Percentiles rank a stretch among this genome's conserved stretches.
phyloP scores from a whole-genome alignment of 2,329 filamentous ascomycete species.

The Sarocladium kiliense region DNA sequence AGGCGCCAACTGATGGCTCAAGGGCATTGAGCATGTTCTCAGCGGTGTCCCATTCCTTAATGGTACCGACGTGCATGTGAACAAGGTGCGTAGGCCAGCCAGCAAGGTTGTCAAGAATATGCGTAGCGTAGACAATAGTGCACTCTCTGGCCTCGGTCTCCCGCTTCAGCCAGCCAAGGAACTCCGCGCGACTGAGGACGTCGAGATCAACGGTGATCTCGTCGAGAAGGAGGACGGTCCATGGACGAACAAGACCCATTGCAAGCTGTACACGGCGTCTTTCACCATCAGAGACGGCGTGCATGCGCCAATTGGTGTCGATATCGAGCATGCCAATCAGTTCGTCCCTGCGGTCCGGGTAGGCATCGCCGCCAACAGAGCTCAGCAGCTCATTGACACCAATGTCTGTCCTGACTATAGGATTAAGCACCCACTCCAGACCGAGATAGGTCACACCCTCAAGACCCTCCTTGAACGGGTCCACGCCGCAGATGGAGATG shows the following conservation, averaged over 20 bases:
- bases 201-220: conserved; percentile 98
- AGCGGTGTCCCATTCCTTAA: conserved; percentile 80
- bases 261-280: conserved; percentile 86
- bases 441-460: conserved; percentile 97
- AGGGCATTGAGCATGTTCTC: conserved; percentile 60
- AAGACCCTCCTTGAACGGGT: conserved; percentile 85
- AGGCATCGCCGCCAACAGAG: conserved; percentile 82
- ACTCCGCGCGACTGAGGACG: conserved; percentile 76
- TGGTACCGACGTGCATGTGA: conserved; percentile 85
- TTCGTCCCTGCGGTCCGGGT: conserved; percentile 77
- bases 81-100: conserved; percentile 94
- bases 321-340: conserved; percentile 86
- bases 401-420: conserved; percentile 92
- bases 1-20: conserved; percentile 26
- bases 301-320: conserved; percentile 89
- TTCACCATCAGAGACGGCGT: conserved; percentile 91
- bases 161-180: conserved; percentile 76
- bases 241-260: conserved; percentile 90
- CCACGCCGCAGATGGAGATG: conserved; percentile 74
- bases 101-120: conserved; percentile 92
- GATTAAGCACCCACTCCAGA: conserved; percentile 96
- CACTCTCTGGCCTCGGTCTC: conserved; percentile 81
- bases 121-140: conserved; percentile 95
- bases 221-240: conserved; percentile 85
- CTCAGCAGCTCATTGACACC: conserved; percentile 80